A percentile compares a stretch with the other conserved stretches of the same genome.
Conservation (phyloP, 106 monocot genomes). For the Xerophyta viscosa region DNA sequence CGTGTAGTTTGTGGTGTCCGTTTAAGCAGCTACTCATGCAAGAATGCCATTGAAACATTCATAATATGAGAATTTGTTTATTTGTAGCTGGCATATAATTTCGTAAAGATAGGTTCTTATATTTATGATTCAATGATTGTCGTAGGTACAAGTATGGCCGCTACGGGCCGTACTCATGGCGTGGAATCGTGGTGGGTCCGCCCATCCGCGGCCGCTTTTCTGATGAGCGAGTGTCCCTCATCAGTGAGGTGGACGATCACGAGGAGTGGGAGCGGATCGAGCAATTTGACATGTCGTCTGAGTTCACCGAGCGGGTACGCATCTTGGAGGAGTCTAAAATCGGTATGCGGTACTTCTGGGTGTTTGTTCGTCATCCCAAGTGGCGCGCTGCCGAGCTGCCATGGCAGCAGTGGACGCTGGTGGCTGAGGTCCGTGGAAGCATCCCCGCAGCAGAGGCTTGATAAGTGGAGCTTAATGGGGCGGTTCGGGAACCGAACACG, state of each 20-base stretch:
- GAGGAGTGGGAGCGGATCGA: slow-evolving; percentile 88
- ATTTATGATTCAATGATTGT: no score
- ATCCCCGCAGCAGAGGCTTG: slow-evolving; percentile 37
- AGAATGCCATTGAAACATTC: no score
- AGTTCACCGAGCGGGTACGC: slow-evolving; percentile 44
- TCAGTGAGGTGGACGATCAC: slow-evolving; percentile 51
- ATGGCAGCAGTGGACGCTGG: slow-evolving; percentile 94
- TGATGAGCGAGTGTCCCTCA: slow-evolving; percentile 73
- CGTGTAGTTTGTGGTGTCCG: no score
- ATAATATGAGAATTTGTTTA: no score
- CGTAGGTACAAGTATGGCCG: slow-evolving; percentile 87
- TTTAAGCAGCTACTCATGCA: no score
- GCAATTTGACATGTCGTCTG: slow-evolving; percentile 63
- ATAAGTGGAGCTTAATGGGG: slow-evolving; percentile 92
- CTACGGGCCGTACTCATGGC: slow-evolving; percentile 91
- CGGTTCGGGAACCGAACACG: slow-evolving; percentile 68
- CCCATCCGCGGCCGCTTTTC: slow-evolving; percentile 93
- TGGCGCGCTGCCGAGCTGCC: slow-evolving; percentile 57
- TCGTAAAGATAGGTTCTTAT: no score
- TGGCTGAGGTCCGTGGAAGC: slow-evolving; percentile 66
- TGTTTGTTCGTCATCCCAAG: slow-evolving; percentile 89
- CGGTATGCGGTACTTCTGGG: slow-evolving; percentile 72
- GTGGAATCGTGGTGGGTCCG: slow-evolving; percentile 81
- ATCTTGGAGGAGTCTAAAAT: slow-evolving; percentile 21
- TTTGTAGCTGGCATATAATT: no score